Conservation (phyloP, 768 basidiomycete species). For the Scleroderma citrinum region DNA sequence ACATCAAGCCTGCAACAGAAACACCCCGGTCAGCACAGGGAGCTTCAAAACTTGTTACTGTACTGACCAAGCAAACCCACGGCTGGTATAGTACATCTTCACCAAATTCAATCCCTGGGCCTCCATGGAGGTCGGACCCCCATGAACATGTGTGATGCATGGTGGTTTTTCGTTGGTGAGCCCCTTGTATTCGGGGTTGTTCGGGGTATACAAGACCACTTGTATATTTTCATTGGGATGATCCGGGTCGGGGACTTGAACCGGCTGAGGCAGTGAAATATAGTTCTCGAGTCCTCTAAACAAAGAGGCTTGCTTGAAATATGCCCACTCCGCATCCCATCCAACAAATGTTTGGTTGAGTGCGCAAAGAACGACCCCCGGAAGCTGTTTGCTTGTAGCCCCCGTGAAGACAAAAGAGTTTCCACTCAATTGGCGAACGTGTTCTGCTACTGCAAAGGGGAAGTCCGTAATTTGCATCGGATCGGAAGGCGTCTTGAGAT, state of each 20-base stretch:
- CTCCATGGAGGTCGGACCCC: constrained; percentile 55
- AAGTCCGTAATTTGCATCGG: constrained; percentile 4
- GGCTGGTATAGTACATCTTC: constrained; percentile 59
- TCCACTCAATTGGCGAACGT: background rate
- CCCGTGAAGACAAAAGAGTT: constrained; percentile 9
- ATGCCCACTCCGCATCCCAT: too few relatives aligned
- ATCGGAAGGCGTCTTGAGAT: constrained; percentile 8
- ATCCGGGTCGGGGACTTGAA: background rate
- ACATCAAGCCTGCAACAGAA: constrained; percentile 59
- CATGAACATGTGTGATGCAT: constrained; percentile 57
- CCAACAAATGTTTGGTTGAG: background rate
- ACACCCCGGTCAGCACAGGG: constrained; percentile 1
- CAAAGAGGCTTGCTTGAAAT: too few relatives aligned
- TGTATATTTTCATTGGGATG: constrained; percentile 34
- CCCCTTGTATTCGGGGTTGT: constrained; percentile 50
- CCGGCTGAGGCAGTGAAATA: constrained; percentile 10
- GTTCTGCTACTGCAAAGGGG: constrained; percentile 9
- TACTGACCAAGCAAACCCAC: constrained; percentile 62
- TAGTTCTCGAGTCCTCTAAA: background rate
- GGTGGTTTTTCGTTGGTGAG: constrained; percentile 56
- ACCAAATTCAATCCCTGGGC: constrained; percentile 44
- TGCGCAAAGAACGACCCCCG: constrained; percentile 7
- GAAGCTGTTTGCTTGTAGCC: background rate
- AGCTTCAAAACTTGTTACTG: background rate
- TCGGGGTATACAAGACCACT: constrained; percentile 57